Conservation (phyloP, 75 land plant genomes). For the Picea glauca region DNA sequence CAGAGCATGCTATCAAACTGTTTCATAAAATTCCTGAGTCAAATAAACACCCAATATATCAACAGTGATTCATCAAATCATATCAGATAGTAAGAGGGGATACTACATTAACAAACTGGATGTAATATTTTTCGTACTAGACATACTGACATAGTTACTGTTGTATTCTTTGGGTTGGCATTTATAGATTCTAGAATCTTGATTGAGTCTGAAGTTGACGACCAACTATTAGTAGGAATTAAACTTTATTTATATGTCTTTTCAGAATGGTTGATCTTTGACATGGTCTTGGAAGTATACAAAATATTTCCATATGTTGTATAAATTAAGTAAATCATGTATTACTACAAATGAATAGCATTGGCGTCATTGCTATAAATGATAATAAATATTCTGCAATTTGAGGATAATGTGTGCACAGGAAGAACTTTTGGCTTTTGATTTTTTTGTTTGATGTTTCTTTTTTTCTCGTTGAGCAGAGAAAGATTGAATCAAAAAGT, state of each 20-base stretch:
- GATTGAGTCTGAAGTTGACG: not conserved
- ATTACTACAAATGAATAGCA: not conserved
- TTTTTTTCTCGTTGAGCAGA: conserved; percentile 27
- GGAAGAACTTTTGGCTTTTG: not conserved
- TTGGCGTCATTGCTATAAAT: not conserved
- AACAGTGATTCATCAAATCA: no score
- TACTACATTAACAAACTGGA: no score
- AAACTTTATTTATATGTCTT: not conserved
- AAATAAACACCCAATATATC: no score
- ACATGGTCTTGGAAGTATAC: not conserved
- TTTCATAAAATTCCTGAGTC: no score
- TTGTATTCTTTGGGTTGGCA: not conserved
- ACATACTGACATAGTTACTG: not conserved
- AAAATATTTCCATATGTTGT: not conserved
- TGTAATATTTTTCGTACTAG: not conserved
- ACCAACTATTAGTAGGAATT: not conserved
- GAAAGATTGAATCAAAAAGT: conserved; percentile 47
- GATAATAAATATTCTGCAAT: not conserved
- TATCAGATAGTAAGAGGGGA: no score
- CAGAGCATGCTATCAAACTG: no score
- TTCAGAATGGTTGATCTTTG: not conserved
- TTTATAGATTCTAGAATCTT: not conserved
- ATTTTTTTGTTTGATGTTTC: not conserved
- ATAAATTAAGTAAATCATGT: not conserved
- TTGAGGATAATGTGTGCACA: not conserved